Conservation (phyloP, 2,329 filamentous ascomycete genomes). For the Clonostachys rhizophaga region DNA sequence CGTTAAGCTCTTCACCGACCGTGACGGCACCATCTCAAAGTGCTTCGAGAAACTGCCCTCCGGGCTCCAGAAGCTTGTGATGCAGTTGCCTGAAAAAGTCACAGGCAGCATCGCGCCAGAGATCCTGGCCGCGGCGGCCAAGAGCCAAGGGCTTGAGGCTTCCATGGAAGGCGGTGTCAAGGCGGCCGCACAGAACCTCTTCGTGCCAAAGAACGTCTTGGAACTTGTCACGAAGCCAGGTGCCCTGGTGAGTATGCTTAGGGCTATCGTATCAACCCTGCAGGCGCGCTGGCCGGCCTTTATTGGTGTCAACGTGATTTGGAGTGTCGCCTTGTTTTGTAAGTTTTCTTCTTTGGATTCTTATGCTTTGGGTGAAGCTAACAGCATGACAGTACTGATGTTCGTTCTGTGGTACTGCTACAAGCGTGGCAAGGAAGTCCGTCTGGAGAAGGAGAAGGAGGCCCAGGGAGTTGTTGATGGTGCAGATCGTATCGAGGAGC, state of each 20-base stretch:
- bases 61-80: conserved; percentile 82
- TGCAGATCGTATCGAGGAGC: conserved; percentile 38
- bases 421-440: conserved; percentile 84
- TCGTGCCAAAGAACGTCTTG: conserved; percentile 68
- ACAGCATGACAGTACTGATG: conserved; percentile 60
- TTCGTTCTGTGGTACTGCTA: conserved; percentile 98
- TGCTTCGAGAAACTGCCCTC: conserved; percentile 66
- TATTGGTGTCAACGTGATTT: conserved; percentile 84
- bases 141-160: conserved; percentile 62
- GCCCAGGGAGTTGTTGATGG: conserved; percentile 27
- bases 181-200: conserved; percentile 59
- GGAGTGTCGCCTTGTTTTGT: conserved; percentile 86
- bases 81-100: conserved; percentile 77
- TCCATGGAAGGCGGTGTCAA: conserved; percentile 53
- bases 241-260: conserved; percentile 78
- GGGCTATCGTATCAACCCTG: conserved; percentile 85
- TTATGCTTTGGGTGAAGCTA: not conserved
- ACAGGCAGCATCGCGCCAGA: conserved; percentile 74
- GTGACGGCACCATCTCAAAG: conserved; percentile 53
- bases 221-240: conserved; percentile 82
- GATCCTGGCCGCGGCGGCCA: conserved; percentile 72
- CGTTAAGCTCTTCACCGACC: conserved; percentile 55
- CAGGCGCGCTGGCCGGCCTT: conserved; percentile 87
- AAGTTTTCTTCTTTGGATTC: conserved; percentile 26
- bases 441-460: conserved; percentile 59